Evolutionary conservation across 345 rosid genomes (phyloP).

Genomic region (Eucalyptus regnans): DNA sequence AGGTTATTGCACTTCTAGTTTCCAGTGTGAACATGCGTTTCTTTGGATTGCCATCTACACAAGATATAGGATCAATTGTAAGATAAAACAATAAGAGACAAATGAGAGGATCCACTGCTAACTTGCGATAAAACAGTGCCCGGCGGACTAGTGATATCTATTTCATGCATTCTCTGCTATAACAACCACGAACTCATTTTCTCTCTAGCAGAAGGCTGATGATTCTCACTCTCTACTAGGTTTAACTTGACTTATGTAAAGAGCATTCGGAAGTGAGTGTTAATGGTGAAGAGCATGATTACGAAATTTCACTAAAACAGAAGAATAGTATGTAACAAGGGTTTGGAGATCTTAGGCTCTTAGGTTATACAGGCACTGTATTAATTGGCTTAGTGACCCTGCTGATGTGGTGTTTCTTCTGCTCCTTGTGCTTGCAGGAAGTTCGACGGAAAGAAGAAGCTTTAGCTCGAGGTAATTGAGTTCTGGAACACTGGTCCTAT

Average conservation of each 20-base stretch:
- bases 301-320: not conserved
- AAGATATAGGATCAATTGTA: not conserved
- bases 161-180: not conserved
- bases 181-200: not conserved
- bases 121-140: not conserved
- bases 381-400: not conserved
- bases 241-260: not conserved
- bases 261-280: not conserved
- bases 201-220: not conserved
- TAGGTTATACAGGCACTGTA: not conserved
- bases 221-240: not conserved
- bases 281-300: not conserved
- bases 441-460: constrained; percentile 89
- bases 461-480: constrained; percentile 66
- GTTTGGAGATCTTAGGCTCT: not conserved
- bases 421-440: constrained; percentile 32
- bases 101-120: not conserved
- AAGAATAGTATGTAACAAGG: not conserved
- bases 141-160: not conserved
- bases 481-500: not conserved
- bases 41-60: not conserved
- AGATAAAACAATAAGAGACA: not conserved
- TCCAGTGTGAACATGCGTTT: not conserved
- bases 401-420: not conserved
- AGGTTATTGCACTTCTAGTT: constrained; percentile 29